Base-by-base conservation (phyloP, 1,284 basidiomycete genomes). In the Stygiomarasmius scandens region DNA sequence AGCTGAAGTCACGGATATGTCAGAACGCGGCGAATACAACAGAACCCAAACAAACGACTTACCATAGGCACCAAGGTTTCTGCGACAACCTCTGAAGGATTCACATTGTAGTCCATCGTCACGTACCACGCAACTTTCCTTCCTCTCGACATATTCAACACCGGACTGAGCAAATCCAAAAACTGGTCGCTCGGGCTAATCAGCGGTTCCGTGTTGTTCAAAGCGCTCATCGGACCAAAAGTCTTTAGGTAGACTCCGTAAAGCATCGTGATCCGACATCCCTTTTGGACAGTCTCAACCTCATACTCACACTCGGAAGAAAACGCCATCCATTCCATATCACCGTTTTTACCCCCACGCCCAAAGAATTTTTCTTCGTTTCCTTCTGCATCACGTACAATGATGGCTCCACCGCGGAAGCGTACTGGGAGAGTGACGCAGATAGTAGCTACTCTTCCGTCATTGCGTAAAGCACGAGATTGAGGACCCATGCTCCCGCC, bases 291-390 rank as follows among this genome's bases (percentile, higher is more conserved):
- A 2, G 80, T 75, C 67, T 90, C 87, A 58, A 90, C 79, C 66
- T 89, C 87, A 63, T 86, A 84, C 34, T 89, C 84, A 69, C 87
- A 89, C 60, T 91, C 88, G 2, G 83, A 77, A 55, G 85, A 76
- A 74, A 88, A 87, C 20, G 87, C 89, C 0, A 84, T 80, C 89
- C 90, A 92, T 59, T 92, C 88, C 61, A 91, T 74, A 62, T 88
- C 83, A 9, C 81, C 85, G 29, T 77, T 73, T 67, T 85, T 84
- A 43, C 86, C 84, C 16, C 86, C 85, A 1, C 82, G 74, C 2
- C 79, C 82, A 51, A 77, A 77, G 70, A 86, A 90, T 59, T 75
- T 81, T 65, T 92, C 89, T 56, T 83, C 78, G n/a, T 69, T 69
- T 0, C 84, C 85, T 2, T 85, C 82, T 1, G 74, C 63, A 64